These are phyloP conservation scores for Metschnikowia peoriensis DNA, from an alignment of 805 yeast species.

Conservation along the genomic window DNA sequence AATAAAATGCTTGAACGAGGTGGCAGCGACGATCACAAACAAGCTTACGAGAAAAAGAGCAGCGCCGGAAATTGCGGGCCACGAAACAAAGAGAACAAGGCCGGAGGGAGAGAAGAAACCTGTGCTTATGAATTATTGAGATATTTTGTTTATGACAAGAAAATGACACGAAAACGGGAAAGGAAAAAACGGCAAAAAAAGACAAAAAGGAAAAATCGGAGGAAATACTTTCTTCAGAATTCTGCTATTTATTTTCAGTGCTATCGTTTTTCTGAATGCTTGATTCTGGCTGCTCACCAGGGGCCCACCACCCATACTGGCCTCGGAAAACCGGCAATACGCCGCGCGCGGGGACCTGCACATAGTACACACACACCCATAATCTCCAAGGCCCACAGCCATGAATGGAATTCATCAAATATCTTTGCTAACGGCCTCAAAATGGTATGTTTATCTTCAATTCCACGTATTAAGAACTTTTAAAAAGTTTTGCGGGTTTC, in stretches of 20 bases:
- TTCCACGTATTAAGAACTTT: not conserved
- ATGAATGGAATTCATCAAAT: not conserved
- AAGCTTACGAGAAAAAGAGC: conserved; percentile 7
- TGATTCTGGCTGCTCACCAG: too few species aligned
- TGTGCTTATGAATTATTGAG: conserved; percentile 18
- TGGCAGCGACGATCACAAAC: conserved; percentile 1
- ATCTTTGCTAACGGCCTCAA: conserved; percentile 1
- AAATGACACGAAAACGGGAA: not conserved
- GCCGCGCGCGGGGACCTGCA: conserved; percentile 7
- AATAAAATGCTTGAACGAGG: conserved; percentile 2
- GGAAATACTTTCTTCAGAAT: not conserved
- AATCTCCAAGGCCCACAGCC: conserved; percentile 7
- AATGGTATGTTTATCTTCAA: conserved; percentile 5
- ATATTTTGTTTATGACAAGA: too few species aligned
- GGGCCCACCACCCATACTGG: too few species aligned
- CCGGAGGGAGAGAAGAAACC: conserved; percentile 16
- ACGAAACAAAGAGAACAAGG: conserved; percentile 11
- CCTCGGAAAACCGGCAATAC: too few species aligned
- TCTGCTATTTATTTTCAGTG: too few species aligned
- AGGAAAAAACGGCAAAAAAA: not conserved
- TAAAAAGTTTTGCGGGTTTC: not conserved
- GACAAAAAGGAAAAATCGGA: not conserved
- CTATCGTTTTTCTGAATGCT: too few species aligned
- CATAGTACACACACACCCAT: not conserved
- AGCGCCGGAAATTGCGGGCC: conserved; percentile 4